Evolutionary conservation across 306 rosid genomes (phyloP).

Genomic region (Sicyos baderoa): DNA sequence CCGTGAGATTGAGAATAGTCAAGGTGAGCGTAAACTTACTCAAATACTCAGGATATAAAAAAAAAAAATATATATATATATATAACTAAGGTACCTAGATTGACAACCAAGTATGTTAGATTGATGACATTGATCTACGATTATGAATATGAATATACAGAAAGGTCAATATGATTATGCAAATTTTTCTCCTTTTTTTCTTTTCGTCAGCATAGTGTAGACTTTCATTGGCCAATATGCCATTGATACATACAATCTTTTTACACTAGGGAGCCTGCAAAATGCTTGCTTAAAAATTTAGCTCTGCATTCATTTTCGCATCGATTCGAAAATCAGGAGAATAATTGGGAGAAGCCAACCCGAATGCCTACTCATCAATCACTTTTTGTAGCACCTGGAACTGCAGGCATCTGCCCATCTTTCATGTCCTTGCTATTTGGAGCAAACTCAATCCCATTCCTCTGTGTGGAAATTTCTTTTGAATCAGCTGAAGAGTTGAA

Average conservation of each 20-base stretch:
- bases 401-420: constrained; percentile 43
- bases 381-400: constrained; percentile 34
- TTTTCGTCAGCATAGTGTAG: background rate
- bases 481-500: constrained; percentile 27
- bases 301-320: constrained; percentile 37
- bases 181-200: background rate
- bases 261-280: constrained; percentile 24
- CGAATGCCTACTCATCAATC: constrained; percentile 20
- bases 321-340: constrained; percentile 20
- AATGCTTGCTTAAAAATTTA: constrained; percentile 60
- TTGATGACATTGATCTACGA: background rate
- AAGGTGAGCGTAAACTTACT: too few species aligned
- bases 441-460: constrained; percentile 33
- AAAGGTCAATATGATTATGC: constrained; percentile 21
- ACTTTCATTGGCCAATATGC: constrained; percentile 5
- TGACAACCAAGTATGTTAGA: too few species aligned
- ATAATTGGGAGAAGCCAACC: constrained; percentile 12
- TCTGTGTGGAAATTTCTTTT: constrained; percentile 48
- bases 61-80: too few species aligned
- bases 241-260: background rate
- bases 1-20: too few species aligned
- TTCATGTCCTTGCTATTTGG: constrained; percentile 46
- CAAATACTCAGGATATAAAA: too few species aligned
- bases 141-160: constrained; percentile 22
- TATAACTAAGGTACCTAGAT: too few species aligned